Evolutionary conservation across 768 basidiomycete genomes (phyloP).

Genomic region (Coprinopsis strossmayeri): DNA sequence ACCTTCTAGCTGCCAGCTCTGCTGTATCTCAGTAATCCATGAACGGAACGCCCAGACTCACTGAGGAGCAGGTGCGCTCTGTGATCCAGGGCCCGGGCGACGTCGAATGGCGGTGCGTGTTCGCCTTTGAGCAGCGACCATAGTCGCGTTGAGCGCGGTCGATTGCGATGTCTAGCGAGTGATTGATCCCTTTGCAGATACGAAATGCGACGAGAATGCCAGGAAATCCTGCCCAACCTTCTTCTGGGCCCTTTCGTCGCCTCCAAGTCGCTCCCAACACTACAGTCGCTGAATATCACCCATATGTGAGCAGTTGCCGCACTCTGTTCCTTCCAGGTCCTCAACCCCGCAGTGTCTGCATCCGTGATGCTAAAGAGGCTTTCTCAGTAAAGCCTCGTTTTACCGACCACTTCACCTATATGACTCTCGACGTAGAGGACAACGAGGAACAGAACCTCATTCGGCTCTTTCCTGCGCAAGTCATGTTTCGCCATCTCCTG

Average conservation of each 20-base stretch:
- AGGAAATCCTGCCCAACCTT: constrained; percentile 82
- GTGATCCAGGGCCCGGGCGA: constrained; percentile 77
- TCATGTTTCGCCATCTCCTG: too few relatives aligned
- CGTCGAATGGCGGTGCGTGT: constrained; percentile 72
- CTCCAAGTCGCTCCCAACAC: constrained; percentile 71
- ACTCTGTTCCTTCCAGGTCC: constrained; percentile 7
- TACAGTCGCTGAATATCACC: constrained; percentile 62
- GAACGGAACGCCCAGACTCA: constrained; percentile 15
- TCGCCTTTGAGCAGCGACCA: background rate
- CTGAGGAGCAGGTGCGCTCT: constrained; percentile 41
- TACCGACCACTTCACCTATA: constrained; percentile 68
- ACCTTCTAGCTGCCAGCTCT: too few relatives aligned
- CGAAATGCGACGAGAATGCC: constrained; percentile 93
- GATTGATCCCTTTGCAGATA: constrained; percentile 42
- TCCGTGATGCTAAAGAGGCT: constrained; percentile 83
- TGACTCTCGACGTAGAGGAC: constrained; percentile 83
- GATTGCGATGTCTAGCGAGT: background rate
- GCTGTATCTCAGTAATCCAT: constrained; percentile 1
- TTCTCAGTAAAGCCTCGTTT: constrained; percentile 87
- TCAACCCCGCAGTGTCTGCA: constrained; percentile 58
- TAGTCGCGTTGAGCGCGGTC: background rate
- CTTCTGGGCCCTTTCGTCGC: constrained; percentile 84
- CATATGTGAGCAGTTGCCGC: constrained; percentile 55
- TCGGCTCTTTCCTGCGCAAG: constrained; percentile 78
- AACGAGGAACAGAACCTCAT: constrained; percentile 95